Evolutionary conservation across 2,329 filamentous ascomycete genomes (phyloP).

Genomic region (Blastomyces emzantsi): DNA sequence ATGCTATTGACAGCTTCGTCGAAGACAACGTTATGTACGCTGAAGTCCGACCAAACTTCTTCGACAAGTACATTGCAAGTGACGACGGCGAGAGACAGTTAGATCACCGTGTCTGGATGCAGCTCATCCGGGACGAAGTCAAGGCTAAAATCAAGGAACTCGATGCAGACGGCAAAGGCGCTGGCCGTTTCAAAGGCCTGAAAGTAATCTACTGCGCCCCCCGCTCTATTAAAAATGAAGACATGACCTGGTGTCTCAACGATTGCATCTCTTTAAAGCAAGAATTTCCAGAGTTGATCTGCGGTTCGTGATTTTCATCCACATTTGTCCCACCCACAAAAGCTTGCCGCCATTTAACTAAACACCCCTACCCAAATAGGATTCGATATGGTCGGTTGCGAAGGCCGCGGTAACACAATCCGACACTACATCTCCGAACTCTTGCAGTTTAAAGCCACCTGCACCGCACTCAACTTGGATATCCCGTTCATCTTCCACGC

Average conservation of each 20-base stretch:
- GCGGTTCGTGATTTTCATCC: constrained; percentile 5
- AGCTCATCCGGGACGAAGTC: constrained; percentile 2
- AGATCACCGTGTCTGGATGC: constrained; percentile 8
- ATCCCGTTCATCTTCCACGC: constrained; percentile 96
- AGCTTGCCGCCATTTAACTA: neutral
- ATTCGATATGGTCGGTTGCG: constrained; percentile 84
- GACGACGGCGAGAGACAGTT: constrained; percentile 7
- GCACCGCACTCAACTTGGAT: constrained; percentile 64
- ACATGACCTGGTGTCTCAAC: constrained; percentile 9
- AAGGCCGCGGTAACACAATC: constrained; percentile 68
- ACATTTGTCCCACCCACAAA: neutral
- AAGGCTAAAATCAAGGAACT: constrained; percentile 2
- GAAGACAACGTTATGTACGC: constrained; percentile 9
- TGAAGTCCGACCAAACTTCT: constrained; percentile 10
- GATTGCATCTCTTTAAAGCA: constrained; percentile 9
- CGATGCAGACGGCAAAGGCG: neutral
- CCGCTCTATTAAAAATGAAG: constrained; percentile 6
- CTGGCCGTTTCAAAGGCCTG: neutral
- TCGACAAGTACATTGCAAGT: constrained; percentile 6
- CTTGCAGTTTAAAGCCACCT: constrained; percentile 89
- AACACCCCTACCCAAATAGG: constrained; percentile 37
- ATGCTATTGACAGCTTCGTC: constrained; percentile 8
- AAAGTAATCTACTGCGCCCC: constrained; percentile 11
- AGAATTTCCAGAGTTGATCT: constrained; percentile 9
- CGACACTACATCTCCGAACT: constrained; percentile 70